A percentile compares a stretch with the other conserved stretches of the same genome.
Conservation (phyloP, 108 stramenopile genomes). For the Aureococcus anophagefferens region DNA sequence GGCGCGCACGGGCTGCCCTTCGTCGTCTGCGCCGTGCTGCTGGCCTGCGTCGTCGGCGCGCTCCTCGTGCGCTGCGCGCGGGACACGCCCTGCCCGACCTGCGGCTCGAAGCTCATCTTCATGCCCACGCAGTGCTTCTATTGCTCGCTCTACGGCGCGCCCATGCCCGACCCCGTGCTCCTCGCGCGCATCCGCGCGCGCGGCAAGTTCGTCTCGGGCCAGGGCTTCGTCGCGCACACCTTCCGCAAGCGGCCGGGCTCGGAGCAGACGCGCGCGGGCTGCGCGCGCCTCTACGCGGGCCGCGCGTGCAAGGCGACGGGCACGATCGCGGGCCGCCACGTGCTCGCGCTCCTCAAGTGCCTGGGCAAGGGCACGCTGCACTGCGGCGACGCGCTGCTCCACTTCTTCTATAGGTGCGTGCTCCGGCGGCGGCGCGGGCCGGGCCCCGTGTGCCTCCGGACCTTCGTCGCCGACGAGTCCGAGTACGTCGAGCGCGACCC, state of each 20-base stretch:
- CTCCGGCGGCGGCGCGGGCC: background rate
- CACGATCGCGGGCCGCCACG: background rate
- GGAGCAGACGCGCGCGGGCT: background rate
- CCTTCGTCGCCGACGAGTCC: too few relatives aligned
- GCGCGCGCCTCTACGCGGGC: background rate
- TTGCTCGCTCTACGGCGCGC: background rate
- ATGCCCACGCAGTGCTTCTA: background rate
- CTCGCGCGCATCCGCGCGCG: background rate
- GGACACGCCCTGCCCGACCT: background rate
- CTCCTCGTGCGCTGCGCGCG: background rate
- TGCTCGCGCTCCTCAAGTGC: background rate
- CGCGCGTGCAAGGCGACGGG: background rate
- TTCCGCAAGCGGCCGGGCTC: background rate
- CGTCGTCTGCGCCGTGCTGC: background rate
- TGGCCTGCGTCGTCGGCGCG: background rate
- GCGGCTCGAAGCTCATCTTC: background rate
- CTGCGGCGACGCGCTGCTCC: background rate
- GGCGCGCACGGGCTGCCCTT: background rate
- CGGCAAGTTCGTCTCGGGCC: background rate
- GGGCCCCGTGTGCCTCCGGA: background rate
- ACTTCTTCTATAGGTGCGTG: background rate
- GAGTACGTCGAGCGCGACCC: background rate
- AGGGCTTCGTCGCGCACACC: background rate
- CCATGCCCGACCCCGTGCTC: background rate
- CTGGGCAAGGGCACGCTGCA: too few relatives aligned